Percentiles rank a stretch among this genome's conserved stretches.
Conservation (phyloP, 1,139 yeast species). For the Scheffersomyces illinoinensis region DNA sequence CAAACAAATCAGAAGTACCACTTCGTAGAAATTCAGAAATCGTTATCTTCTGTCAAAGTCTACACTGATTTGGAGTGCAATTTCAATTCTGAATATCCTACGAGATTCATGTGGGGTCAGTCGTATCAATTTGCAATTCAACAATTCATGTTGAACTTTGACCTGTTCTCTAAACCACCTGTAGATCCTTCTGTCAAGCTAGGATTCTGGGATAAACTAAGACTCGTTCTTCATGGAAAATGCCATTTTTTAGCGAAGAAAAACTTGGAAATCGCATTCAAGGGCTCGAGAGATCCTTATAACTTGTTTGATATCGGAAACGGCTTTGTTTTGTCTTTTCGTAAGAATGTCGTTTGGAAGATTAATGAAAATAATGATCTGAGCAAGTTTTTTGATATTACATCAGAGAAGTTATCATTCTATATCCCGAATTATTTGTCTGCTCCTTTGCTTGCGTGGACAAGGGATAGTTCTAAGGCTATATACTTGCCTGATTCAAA, state of each 20-base stretch:
- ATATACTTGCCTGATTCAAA: constrained; percentile 47
- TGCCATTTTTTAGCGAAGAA: constrained; percentile 34
- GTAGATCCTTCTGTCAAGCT: constrained; percentile 61
- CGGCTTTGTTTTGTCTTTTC: constrained; percentile 44
- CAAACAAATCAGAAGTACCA: constrained; percentile 41
- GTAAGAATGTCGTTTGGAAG: constrained; percentile 39
- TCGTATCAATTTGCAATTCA: constrained; percentile 84
- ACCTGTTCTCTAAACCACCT: constrained; percentile 80
- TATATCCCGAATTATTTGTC: constrained; percentile 64
- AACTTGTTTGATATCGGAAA: constrained; percentile 38
- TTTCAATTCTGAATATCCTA: constrained; percentile 57
- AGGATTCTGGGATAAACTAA: constrained; percentile 62
- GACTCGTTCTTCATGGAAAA: constrained; percentile 50
- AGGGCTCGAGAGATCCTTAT: constrained; percentile 50
- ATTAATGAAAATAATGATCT: constrained; percentile 44
- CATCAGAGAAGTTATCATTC: constrained; percentile 40
- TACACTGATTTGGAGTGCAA: constrained; percentile 61
- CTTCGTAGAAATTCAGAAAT: constrained; percentile 68
- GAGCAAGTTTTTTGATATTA: constrained; percentile 35
- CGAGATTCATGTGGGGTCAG: constrained; percentile 83
- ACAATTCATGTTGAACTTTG: constrained; percentile 76
- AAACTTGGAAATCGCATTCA: constrained; percentile 55
- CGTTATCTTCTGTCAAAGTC: constrained; percentile 75
- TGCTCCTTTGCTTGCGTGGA: constrained; percentile 62
- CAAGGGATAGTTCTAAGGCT: constrained; percentile 45